Evolutionary conservation across 2,329 filamentous ascomycete species (phyloP), one percentile per base, ranked within the genome.

Genomic region (Esteya vermicola): DNA sequence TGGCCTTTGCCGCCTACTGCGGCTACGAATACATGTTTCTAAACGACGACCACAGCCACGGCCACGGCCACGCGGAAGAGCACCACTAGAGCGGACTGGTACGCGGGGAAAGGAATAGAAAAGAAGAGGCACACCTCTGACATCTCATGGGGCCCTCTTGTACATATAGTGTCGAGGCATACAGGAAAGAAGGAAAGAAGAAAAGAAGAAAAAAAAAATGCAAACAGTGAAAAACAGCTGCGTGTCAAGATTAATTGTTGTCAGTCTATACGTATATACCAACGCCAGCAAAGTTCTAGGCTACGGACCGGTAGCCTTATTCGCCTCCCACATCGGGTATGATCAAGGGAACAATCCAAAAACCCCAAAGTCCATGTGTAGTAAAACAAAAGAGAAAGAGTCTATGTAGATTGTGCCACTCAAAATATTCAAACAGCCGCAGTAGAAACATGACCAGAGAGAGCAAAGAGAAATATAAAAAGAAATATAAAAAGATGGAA

Each of bases 1-100:
- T 91, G 44, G 88, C 89, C 34, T 98, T 98, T 60, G 77, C 81
- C 37, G 79, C 68, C 47, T 98, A 98, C 67, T 85, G 88, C 60
- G 76, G 74, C 45, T 93, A 85, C 62, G 91, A 98, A 67, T 75
- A 91, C 60, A 64, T 93, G 41, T 93, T 95, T 61, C 57, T 93
- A 51, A 72, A 81, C 54, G 64, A 78, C 48, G 66, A 63, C 46
- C 66, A 74, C 42, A 65, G 54, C 38, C 73, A 78, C 54, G 66
- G 54, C 38, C 73, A 78, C 53, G 31, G 37, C 31, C 66, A 72
- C 41, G 63, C 70, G 39, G 67, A 74, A 42, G 67, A 54, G 42
- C 73, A 77, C 56, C 75, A 80, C 58, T 78, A 63, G 62, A 51
- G 45, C 25, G 19, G n/a, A n/a, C n/a, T n/a, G n/a, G n/a, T n/a